phyloP scores from a whole-genome alignment of 2,329 filamentous ascomycete species.

The Botrytis deweyae region DNA sequence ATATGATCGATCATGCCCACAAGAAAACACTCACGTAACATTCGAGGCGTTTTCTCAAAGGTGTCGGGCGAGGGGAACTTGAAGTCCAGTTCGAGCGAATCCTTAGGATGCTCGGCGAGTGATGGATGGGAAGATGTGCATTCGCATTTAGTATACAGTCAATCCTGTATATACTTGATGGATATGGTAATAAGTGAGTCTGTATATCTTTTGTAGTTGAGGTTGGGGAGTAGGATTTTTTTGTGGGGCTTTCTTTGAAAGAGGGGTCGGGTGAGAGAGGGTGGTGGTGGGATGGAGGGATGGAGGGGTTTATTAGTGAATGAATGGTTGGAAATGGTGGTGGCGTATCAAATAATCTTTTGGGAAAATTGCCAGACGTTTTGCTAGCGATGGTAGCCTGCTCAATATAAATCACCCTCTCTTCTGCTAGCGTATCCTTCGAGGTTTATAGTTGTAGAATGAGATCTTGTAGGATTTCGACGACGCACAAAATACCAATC shows the following conservation, averaged over 20 bases:
- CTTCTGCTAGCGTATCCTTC: neutral
- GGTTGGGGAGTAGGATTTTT: neutral
- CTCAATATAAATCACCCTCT: neutral
- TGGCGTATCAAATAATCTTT: neutral
- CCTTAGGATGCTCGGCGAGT: neutral
- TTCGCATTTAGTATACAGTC: neutral
- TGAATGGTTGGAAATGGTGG: neutral
- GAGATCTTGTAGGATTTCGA: neutral
- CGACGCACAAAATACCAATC: neutral
- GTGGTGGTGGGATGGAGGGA: neutral
- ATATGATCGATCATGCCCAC: neutral
- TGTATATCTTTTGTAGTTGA: neutral
- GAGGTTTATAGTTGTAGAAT: neutral
- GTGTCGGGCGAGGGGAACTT: neutral
- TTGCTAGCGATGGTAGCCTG: neutral
- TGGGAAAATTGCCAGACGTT: accelerated
- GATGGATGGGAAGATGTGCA: neutral
- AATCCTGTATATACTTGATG: neutral
- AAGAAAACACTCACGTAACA: neutral
- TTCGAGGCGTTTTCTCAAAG: neutral
- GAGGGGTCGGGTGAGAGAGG: neutral
- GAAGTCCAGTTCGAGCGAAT: neutral
- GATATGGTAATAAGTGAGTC: neutral
- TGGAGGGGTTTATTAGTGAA: neutral
- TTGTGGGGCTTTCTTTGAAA: neutral